Evolutionary conservation across 2,329 filamentous ascomycete genomes (phyloP), one percentile per base, ranked within the genome.

Genomic region (Phyllosticta citribraziliensis): DNA sequence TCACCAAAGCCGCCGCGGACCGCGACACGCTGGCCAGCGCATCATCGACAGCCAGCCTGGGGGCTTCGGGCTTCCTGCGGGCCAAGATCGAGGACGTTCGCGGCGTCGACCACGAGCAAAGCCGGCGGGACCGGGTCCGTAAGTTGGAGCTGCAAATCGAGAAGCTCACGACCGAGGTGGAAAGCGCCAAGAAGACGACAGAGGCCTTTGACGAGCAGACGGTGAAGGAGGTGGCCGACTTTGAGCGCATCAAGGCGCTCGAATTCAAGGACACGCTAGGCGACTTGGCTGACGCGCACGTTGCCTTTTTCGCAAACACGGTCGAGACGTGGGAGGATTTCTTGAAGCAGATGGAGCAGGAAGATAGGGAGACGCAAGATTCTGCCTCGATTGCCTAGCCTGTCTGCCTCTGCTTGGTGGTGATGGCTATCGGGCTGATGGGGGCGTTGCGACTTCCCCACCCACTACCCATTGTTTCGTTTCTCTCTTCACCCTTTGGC

Each of bases 141-240:
- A 96, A 94, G 75, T 82, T 97, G 3, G 94, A 99, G 75, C 81
- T 97, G 56, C 87, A 91, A 66, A 96, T 99, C 67, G 91, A 96
- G 68, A 89, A 96, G 70, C 81, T 99, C 51, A 96, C 91, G 2
- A 83, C 85, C 24, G 73, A 96, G 73, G 93, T 96, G 0, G 93
- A 97, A 74, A 84, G 84, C 53, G 90, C 94, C 5, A 91, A 91
- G 75, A 88, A 87, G 70, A 90, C 88, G 14, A 91, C 87, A 57
- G 91, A 97, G 74, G 87, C 91, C 71, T 99, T 99, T 69, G 94
- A 97, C 74, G 92, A 97, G 71, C 91, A 97, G 75, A 93, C 97
- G 1, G 88, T 97, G 52, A 88, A 89, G 69, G 94, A 99, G 73
- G 89, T 97, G 0, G 83, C 83, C 20, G 92, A 97, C 71, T 99